Base-by-base conservation (phyloP, 2,329 filamentous ascomycete species). In the Dactylellina parvicollis region DNA sequence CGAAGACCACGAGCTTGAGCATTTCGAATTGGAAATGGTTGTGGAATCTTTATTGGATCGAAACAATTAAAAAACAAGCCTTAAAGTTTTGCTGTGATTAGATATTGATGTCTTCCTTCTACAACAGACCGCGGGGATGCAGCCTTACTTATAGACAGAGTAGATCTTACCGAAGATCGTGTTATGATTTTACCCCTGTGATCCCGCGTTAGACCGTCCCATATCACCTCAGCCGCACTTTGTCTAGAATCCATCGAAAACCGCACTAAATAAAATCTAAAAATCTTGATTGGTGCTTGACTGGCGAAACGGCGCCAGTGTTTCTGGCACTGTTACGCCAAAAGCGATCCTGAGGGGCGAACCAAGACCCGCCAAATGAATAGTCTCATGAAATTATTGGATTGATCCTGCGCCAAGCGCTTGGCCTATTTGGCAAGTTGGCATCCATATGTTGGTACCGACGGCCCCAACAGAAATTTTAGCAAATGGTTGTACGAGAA, bases 401-500 rank as follows among this genome's bases (percentile, higher is more conserved):
- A 47, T 60, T 34, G 55, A 60, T 60, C 55, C 55, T 60, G 40
- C 42, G 55, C 55, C 42, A 60, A 60, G 40, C 16, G 42, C 55
- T 60, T 28, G 55, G 40, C 55, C 16, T 24, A 40, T 8, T 47
- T 60, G 24, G 40, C 40, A 47, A 24, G 52, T 26, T n/a, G n/a
- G n/a, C n/a, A n/a, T n/a, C n/a, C n/a, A n/a, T n/a, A n/a, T n/a
- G n/a, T n/a, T n/a, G n/a, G n/a, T n/a, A n/a, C n/a, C n/a, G n/a
- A n/a, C n/a, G n/a, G n/a, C n/a, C n/a, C n/a, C n/a, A n/a, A n/a
- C n/a, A n/a, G n/a, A n/a, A n/a, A n/a, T n/a, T n/a, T n/a, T n/a
- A n/a, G n/a, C n/a, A n/a, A n/a, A n/a, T n/a, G n/a, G n/a, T n/a
- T n/a, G n/a, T n/a, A n/a, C n/a, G n/a, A n/a, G n/a, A n/a, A n/a